These are phyloP conservation scores for Cymbopogon flexuosus DNA, from an alignment of 202 grass and related monocot species.

Conservation along the genomic window DNA sequence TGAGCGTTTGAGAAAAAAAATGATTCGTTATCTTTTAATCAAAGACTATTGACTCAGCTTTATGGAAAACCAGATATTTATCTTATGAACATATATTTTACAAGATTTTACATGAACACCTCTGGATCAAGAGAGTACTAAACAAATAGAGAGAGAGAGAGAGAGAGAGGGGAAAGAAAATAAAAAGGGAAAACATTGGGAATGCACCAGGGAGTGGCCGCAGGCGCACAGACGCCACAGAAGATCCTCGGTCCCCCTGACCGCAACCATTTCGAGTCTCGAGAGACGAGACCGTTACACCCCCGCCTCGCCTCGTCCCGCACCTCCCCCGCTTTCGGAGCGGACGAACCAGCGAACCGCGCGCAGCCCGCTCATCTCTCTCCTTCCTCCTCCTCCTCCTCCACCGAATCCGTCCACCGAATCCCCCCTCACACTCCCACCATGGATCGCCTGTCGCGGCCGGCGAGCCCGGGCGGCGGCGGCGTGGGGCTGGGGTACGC, in stretches of 20 bases:
- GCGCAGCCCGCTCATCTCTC: constrained; percentile 24
- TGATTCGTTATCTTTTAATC: too few species aligned
- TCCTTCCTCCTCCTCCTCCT: neutral
- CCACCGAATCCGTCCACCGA: constrained; percentile 7
- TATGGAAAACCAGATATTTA: too few species aligned
- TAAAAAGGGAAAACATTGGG: neutral
- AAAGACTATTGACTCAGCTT: too few species aligned
- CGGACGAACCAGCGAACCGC: constrained; percentile 34
- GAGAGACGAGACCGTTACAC: constrained; percentile 48
- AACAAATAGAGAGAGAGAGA: too few species aligned
- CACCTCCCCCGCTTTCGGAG: constrained; percentile 24
- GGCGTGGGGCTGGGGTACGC: constrained; percentile 26
- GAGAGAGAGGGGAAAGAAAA: neutral
- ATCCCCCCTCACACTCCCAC: neutral
- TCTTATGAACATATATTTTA: too few species aligned
- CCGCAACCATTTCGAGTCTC: constrained; percentile 15
- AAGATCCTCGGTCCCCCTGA: constrained; percentile 4
- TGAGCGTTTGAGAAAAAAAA: too few species aligned
- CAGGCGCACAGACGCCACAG: neutral
- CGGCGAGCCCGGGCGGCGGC: constrained; percentile 44
- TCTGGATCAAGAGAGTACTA: too few species aligned
- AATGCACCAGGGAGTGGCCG: neutral
- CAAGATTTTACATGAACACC: too few species aligned
- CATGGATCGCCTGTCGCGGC: constrained; percentile 46
- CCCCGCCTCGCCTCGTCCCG: neutral